Evolutionary conservation across 176 grass and related monocot genomes (phyloP).

Genomic region (Aegilops bicornis): DNA sequence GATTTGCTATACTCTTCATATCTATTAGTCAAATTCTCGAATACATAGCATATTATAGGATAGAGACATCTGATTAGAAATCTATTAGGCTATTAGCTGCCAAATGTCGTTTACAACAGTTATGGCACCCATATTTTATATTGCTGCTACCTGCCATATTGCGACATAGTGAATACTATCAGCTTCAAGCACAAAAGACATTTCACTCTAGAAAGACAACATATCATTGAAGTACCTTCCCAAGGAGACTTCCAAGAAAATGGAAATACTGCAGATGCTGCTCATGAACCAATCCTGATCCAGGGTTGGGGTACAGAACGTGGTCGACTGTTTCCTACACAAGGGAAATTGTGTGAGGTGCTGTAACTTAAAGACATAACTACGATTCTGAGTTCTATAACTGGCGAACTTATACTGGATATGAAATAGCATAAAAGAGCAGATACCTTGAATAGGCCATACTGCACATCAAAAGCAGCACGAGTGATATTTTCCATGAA

Average conservation of each 20-base stretch:
- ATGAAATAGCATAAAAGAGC: slow-evolving; percentile 17
- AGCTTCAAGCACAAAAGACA: slow-evolving; percentile 18
- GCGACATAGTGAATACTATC: not conserved
- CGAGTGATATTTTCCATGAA: slow-evolving; percentile 99
- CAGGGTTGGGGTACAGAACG: slow-evolving; percentile 95
- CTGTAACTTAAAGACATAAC: slow-evolving; percentile 1
- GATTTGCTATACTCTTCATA: not conserved
- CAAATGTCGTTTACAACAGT: slow-evolving; percentile 3
- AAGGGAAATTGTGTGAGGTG: slow-evolving; percentile 4
- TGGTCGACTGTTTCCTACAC: slow-evolving; percentile 86
- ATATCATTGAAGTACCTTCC: slow-evolving; percentile 61
- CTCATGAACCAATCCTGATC: slow-evolving; percentile 93
- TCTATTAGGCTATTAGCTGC: not conserved
- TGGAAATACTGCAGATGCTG: slow-evolving; percentile 88
- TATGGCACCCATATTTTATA: slow-evolving; percentile 21
- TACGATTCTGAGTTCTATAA: not conserved
- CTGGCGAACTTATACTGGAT: not conserved
- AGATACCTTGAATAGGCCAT: slow-evolving; percentile 90
- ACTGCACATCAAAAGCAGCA: slow-evolving; percentile 96
- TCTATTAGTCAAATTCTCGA: not conserved
- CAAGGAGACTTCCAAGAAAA: slow-evolving; percentile 96
- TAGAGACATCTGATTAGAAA: not conserved
- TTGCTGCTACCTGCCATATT: slow-evolving; percentile 3
- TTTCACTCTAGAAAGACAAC: not conserved
- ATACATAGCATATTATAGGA: not conserved